A percentile compares a stretch with the other conserved stretches of the same genome.
phyloP scores from a whole-genome alignment of 306 rosid genomes.

The Hippophae tibetana region DNA sequence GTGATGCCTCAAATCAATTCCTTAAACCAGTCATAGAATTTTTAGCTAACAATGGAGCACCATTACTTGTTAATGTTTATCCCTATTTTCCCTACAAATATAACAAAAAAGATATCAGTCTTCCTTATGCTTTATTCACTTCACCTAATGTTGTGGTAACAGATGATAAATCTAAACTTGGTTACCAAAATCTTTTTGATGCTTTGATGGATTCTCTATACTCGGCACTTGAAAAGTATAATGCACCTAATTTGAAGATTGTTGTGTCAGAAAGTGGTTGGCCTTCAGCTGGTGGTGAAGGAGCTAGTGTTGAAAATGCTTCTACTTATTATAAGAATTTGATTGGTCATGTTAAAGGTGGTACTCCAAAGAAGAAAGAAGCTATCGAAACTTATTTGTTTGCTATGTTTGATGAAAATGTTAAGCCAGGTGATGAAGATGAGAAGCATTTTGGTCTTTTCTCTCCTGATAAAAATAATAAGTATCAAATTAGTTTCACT shows the following conservation, averaged over 20 bases:
- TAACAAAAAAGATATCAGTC: neutral
- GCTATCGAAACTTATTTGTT: slow-evolving; percentile 31
- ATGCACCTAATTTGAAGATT: slow-evolving; percentile 22
- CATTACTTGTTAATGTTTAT: slow-evolving; percentile 21
- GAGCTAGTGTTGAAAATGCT: slow-evolving; percentile 29
- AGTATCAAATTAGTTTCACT: no score
- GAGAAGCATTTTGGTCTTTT: no score
- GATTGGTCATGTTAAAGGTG: slow-evolving; percentile 32
- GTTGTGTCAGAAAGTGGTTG: slow-evolving; percentile 68
- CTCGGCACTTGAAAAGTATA: slow-evolving; percentile 42
- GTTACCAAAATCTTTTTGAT: slow-evolving; percentile 20
- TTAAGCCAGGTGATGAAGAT: no score
- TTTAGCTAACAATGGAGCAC: slow-evolving; percentile 7
- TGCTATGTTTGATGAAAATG: slow-evolving; percentile 36
- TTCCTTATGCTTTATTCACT: slow-evolving; percentile 19
- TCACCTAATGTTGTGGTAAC: slow-evolving; percentile 4
- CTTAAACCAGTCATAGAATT: slow-evolving; percentile 8
- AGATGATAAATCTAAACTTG: neutral
- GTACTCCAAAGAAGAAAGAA: slow-evolving; percentile 26
- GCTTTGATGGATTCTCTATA: slow-evolving; percentile 43
- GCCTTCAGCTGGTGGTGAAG: slow-evolving; percentile 43
- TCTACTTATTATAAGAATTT: slow-evolving; percentile 32
- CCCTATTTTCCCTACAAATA: slow-evolving; percentile 11
- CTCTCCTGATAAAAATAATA: no score
- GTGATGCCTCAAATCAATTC: neutral